Evolutionary conservation across 106 monocot species (phyloP).

Genomic region (Hemerocallis citrina): DNA sequence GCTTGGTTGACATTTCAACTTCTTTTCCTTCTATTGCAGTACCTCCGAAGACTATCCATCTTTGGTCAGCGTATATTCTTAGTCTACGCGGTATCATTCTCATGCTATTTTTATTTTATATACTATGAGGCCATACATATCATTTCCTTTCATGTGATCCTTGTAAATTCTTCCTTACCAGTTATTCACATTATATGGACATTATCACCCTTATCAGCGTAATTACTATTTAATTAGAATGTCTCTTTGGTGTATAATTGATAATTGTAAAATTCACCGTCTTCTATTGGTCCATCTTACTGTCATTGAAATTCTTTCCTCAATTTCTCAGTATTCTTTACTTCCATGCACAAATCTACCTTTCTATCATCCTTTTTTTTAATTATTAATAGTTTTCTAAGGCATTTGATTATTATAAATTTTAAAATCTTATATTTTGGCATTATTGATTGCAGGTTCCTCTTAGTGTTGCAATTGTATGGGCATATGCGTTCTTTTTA

Average conservation of each 20-base stretch:
- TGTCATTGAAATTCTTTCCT: too few relatives aligned
- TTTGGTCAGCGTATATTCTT: conserved; percentile 85
- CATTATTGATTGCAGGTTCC: conserved; percentile 56
- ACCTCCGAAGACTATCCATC: conserved; percentile 69
- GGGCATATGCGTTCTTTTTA: conserved; percentile 98
- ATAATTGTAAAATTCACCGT: neutral
- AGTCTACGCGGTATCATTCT: conserved; percentile 72
- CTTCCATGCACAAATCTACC: too few relatives aligned
- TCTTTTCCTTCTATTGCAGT: conserved; percentile 55
- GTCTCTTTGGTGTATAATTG: neutral
- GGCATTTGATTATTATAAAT: too few relatives aligned
- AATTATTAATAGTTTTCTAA: too few relatives aligned
- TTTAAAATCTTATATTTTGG: conserved; percentile 1
- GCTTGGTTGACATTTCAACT: neutral
- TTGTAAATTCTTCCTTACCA: neutral
- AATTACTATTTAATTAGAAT: neutral
- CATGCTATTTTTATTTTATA: neutral
- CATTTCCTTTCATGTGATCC: neutral
- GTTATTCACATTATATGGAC: neutral
- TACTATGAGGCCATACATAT: neutral
- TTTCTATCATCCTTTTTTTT: too few relatives aligned
- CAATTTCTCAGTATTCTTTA: too few relatives aligned
- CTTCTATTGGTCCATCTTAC: too few relatives aligned
- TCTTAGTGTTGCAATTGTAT: conserved; percentile 75
- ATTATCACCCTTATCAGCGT: neutral